phyloP scores from a whole-genome alignment of 164 flowering plant species.

The Kingdonia uniflora region DNA sequence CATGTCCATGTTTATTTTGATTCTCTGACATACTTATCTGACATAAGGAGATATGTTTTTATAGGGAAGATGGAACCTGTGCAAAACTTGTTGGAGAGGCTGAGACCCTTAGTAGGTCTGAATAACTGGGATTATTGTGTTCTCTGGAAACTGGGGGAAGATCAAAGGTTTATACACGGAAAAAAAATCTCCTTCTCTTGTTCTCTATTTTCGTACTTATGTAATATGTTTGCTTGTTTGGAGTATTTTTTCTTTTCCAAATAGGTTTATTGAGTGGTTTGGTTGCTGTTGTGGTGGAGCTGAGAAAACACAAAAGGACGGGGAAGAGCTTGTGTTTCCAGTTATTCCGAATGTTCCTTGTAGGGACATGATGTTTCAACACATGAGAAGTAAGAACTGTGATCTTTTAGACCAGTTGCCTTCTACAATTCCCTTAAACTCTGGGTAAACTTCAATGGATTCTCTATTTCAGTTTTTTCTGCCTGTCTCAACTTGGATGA shows the following conservation, averaged over 20 bases:
- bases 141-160: constrained; percentile 62
- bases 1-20: neutral
- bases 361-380: constrained; percentile 57
- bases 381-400: constrained; percentile 51
- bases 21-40: neutral
- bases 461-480: neutral
- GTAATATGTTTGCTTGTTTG: too few species aligned
- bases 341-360: constrained; percentile 34
- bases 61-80: constrained; percentile 19
- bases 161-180: constrained; percentile 43
- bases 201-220: too few species aligned
- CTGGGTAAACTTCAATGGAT: constrained; percentile 33
- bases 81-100: constrained; percentile 43
- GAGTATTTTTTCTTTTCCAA: neutral
- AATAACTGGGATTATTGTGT: constrained; percentile 73
- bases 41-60: neutral
- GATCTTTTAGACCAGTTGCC: constrained; percentile 59
- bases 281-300: constrained; percentile 73
- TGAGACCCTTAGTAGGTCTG: constrained; percentile 52
- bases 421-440: constrained; percentile 49
- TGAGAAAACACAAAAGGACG: constrained; percentile 16
- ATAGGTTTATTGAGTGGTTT: constrained; percentile 57
- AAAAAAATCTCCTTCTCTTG: neutral
- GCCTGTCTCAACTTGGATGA: neutral
- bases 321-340: constrained; percentile 38